Conservation (phyloP, 768 basidiomycete genomes). For the Boletus eberwhitei region DNA sequence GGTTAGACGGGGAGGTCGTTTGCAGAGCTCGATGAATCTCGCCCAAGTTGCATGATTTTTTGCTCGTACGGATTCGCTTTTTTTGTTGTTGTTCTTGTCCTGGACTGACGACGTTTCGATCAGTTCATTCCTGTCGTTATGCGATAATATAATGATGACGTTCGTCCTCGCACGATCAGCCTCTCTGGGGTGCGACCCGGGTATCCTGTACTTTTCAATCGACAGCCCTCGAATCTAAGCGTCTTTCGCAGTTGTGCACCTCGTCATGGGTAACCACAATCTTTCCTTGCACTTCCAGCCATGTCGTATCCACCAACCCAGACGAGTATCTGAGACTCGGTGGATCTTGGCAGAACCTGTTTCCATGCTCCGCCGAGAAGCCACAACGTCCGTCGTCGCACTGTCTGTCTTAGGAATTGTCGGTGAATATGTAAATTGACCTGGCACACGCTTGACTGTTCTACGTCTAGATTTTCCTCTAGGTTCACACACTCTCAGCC, state of each 20-base stretch:
- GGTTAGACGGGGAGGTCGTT: slow-evolving; percentile 80
- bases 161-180: background rate
- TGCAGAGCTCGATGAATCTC: slow-evolving; percentile 65
- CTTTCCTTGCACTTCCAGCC: too few species aligned
- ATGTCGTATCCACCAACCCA: background rate
- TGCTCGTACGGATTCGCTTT: background rate
- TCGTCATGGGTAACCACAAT: too few species aligned
- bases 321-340: background rate
- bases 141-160: background rate
- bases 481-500: background rate
- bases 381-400: background rate
- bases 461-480: background rate
- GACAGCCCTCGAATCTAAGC: background rate
- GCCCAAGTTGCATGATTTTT: background rate
- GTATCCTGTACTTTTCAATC: background rate
- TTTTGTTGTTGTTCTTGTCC: background rate
- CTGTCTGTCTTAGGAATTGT: background rate
- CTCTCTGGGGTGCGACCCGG: background rate
- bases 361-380: background rate
- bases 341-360: background rate
- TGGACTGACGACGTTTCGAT: slow-evolving; percentile 2
- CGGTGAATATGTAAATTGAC: background rate
- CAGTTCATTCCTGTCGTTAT: too few species aligned
- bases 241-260: too few species aligned
- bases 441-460: too few species aligned